Evolutionary conservation across 1,284 basidiomycete species (phyloP), one percentile per base, ranked within the genome.

Genomic region (Pholiota adiposa): DNA sequence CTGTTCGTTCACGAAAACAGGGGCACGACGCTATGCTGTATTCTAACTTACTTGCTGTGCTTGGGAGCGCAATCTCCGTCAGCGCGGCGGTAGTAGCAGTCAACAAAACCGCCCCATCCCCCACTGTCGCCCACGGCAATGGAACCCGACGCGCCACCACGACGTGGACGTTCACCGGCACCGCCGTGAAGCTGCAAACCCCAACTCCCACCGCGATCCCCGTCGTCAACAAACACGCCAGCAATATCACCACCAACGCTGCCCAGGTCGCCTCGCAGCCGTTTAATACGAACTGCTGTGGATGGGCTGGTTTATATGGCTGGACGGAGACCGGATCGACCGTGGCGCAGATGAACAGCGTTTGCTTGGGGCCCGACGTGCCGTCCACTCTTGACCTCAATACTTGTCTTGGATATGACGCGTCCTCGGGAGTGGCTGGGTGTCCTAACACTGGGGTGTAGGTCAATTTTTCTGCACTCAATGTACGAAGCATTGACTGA

Each of bases 271-370:
- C 57, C 8, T 58, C 57, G 19, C 51, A 33, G 16, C 41, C 41
- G 4, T 58, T 53, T 40, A 43, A 33, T 4, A 58, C 57, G 7
- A 38, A 19, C 12, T 58, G 57, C 25, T 58, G 57, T n/a, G 57
- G 57, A 25, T 58, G 57, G 57, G 57, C 50, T 6, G 57, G 57
- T 4, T 19, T 48, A 9, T 58, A 46, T 27, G 57, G 57, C 9
- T 58, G 57, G 57, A 40, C 31, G 2, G 57, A 41, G 2, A 7
- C n/a, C 4, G 57, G 57, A 34, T 3, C 57, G 38, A n/a, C 11
- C 40, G 21, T 44, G 1, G 41, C 41, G 6, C 9, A 7, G 11
- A 44, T 44, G 41, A 21, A 23, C 9, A 21, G 41, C 4, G 41
- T 23, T 25, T 44, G 41, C 12, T 21, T 23, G 1, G 2, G n/a